A percentile compares a stretch with the other conserved stretches of the same genome.
phyloP scores from a whole-genome alignment of 192 early-diverging fungal species.

The Entomortierella beljakovae region DNA sequence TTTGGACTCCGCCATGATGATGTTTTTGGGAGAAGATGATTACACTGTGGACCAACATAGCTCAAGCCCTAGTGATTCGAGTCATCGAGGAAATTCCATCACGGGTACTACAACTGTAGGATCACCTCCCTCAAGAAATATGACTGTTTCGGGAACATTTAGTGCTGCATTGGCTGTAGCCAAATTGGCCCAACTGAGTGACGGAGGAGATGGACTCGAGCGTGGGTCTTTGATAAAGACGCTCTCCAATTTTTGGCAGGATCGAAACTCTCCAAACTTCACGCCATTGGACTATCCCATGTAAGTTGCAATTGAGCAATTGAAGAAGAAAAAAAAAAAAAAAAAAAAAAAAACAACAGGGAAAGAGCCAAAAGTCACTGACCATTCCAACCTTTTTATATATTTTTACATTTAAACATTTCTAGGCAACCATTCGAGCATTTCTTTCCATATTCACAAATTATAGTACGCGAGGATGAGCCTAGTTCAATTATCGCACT shows the following conservation, averaged over 20 bases:
- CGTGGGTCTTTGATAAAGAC: slow-evolving; percentile 80
- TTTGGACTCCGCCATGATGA: slow-evolving; percentile 49
- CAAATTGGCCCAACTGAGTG: slow-evolving; percentile 43
- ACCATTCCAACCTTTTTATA: too few relatives aligned
- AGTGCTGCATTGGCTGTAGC: slow-evolving; percentile 44
- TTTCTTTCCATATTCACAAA: slow-evolving; percentile 84
- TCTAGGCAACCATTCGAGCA: slow-evolving; percentile 81
- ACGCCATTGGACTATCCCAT: slow-evolving; percentile 79
- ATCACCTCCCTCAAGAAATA: slow-evolving; percentile 47
- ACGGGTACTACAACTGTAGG: slow-evolving; percentile 3
- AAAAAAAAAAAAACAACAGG: background rate
- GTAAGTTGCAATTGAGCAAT: slow-evolving; percentile 54
- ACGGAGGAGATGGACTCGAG: slow-evolving; percentile 43
- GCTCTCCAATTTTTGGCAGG: slow-evolving; percentile 78
- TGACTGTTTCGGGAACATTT: slow-evolving; percentile 49
- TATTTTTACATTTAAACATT: background rate
- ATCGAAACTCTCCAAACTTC: slow-evolving; percentile 71
- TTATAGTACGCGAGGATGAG: slow-evolving; percentile 92
- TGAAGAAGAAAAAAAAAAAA: background rate
- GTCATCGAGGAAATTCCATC: background rate
- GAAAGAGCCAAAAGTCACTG: too few relatives aligned
- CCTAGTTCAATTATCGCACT: slow-evolving; percentile 95
- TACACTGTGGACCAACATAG: slow-evolving; percentile 12
- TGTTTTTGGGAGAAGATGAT: slow-evolving; percentile 53
- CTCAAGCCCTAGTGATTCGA: background rate